Evolutionary conservation across 139 green algal genomes (phyloP), one percentile per base, ranked within the genome.

Genomic region (Picochlorum sp.): DNA sequence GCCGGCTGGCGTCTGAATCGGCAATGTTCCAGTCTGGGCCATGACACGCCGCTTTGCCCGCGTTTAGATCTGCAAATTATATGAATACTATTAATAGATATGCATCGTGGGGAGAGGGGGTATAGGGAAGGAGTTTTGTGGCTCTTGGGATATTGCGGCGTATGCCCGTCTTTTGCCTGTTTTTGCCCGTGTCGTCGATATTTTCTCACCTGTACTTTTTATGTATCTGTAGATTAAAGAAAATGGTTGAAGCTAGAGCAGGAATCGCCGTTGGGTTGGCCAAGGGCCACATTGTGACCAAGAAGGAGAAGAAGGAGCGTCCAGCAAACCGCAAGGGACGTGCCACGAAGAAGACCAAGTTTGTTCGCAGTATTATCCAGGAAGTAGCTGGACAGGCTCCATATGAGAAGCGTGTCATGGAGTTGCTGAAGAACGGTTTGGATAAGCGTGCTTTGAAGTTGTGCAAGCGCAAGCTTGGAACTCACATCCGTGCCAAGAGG

Each of bases 361-460:
- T 96, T 59, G 84, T 96, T 55, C 84, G 91, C 50, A 80, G 88
- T 34, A 80, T 97, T 20, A 72, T 97, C 15, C 83, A 85, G 23
- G 91, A 97, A 77, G 91, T 97, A 23, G 86, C 82, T 57, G 91
- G 91, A 18, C 79, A 96, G 56, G 87, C 91, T 18, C 91, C 91
- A 47, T 97, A 97, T 63, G 91, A 97, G 85, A 92, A 86, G 81
- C 87, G 91, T 31, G 77, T 96, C 14, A 83, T 85, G 61, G 91
- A 97, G 83, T 74, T 97, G 71, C 81, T 97, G 34, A 97, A 97
- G 85, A 74, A 83, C 14, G 91, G 91, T 74, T 90, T 88, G 74
- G 91, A 97, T 74, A 97, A 96, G 83, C 87, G 91, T 57, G 91
- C 91, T 0, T 85, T 97, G 41, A 97, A 97, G 86, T 75, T 97